Conservation (phyloP, 257 asterid species). For the Osmanthus fragrans region DNA sequence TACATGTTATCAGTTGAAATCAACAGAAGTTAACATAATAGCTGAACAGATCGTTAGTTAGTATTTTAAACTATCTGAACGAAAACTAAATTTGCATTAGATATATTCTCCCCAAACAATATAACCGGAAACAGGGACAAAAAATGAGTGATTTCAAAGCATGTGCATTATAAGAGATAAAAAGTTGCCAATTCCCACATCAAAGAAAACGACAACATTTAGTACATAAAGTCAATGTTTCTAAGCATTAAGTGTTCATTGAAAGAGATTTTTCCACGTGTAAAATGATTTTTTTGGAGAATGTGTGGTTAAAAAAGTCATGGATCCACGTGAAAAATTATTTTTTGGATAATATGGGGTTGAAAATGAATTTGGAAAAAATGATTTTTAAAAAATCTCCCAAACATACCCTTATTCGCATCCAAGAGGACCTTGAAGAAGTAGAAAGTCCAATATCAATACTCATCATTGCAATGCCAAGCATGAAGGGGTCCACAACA, state of each 20-base stretch:
- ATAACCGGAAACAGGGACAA: too few species aligned
- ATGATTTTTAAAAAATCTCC: too few species aligned
- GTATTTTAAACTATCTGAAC: slow-evolving; percentile 18
- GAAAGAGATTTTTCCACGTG: too few species aligned
- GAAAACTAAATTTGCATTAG: slow-evolving; percentile 11
- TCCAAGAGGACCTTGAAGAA: background rate
- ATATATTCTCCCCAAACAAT: background rate
- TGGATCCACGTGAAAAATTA: too few species aligned
- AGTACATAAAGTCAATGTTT: background rate
- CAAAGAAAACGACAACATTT: background rate
- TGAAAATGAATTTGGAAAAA: too few species aligned
- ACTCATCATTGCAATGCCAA: background rate
- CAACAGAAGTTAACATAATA: slow-evolving; percentile 3
- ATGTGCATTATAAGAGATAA: background rate
- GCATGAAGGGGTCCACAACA: background rate
- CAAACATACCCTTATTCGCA: background rate
- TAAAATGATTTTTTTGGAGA: background rate
- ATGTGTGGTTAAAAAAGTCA: too few species aligned
- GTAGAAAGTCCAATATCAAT: background rate
- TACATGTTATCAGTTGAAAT: slow-evolving; percentile 18
- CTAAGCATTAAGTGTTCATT: too few species aligned
- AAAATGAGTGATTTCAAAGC: background rate
- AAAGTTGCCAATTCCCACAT: too few species aligned
- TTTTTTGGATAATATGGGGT: too few species aligned
- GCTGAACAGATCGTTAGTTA: slow-evolving; percentile 15